Evolutionary conservation across 805 yeast species (phyloP), one percentile per base, ranked within the genome.

Genomic region (Metschnikowia similis): DNA sequence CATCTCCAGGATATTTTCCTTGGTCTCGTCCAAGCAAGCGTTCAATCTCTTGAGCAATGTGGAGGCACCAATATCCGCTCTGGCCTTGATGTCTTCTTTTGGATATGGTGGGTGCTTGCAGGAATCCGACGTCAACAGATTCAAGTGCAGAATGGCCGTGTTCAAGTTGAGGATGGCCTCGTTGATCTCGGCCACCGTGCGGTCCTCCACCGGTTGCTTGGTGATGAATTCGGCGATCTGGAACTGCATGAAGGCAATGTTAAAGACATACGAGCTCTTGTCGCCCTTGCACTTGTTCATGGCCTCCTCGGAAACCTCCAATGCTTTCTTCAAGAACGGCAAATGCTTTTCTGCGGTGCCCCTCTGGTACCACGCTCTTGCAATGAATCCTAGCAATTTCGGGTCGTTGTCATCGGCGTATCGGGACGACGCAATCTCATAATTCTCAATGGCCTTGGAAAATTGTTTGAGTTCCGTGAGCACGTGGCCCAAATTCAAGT

Each of bases 401-500:
- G 89, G 69, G 62, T 86, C 95, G 36, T 80, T 76, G 5, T 80
- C 79, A 50, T 79, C 79, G 35, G 84, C 77, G 62, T 78, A 86
- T 62, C 85, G 78, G 28, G 77, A 76, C 52, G 87, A 71, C 0
- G 96, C 96, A 59, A 87, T 77, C 55, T 87, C 92, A 69, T 92
- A 94, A 61, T 82, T 80, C 66, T 94, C 98, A 61, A 91, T 85
- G 1, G 97, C 92, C 59, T 90, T 88, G 2, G 85, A 75, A 62
- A 74, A 90, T 63, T 91, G 95, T 56, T 85, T 84, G 64, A 89
- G 79, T 52, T 91, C 97, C 41, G 86, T 69, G 47, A 87, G 75
- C 52, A 92, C 91, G 66, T 94, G 96, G 0, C 96, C 98, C 61
- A 89, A 69, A 65, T 94, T 94, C 58, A 92, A 74, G 64, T 83